These are phyloP conservation scores for Luffa acutangula DNA, from an alignment of 306 rosid genomes.

Conservation along the genomic window DNA sequence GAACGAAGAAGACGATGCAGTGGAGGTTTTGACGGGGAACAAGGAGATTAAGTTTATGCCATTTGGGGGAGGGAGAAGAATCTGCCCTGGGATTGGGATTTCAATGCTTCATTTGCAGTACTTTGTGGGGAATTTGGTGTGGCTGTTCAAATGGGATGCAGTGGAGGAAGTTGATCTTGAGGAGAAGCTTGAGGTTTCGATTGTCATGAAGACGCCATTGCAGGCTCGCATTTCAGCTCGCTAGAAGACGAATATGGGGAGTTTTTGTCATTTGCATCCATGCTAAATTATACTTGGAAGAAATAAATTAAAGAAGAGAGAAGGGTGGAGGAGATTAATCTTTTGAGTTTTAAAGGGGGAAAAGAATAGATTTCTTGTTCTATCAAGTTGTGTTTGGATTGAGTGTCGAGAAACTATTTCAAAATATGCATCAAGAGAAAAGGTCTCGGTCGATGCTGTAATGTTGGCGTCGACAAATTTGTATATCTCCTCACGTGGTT, in stretches of 20 bases:
- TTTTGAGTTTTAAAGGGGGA: too few relatives aligned
- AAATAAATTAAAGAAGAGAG: too few relatives aligned
- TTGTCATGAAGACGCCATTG: conserved; percentile 10
- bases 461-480: too few relatives aligned
- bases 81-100: conserved; percentile 11
- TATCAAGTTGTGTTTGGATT: too few relatives aligned
- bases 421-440: too few relatives aligned
- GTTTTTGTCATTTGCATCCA: too few relatives aligned
- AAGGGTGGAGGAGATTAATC: too few relatives aligned
- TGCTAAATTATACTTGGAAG: too few relatives aligned
- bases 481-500: too few relatives aligned
- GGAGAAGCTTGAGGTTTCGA: conserved; percentile 9
- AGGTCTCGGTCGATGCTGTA: too few relatives aligned
- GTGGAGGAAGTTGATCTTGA: conserved; percentile 5
- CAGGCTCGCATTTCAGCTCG: conserved; percentile 1
- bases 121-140: conserved; percentile 10
- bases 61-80: conserved; percentile 17
- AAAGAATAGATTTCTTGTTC: too few relatives aligned
- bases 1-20: not conserved
- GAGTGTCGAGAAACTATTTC: too few relatives aligned
- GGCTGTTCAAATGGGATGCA: not conserved
- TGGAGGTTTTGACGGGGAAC: not conserved
- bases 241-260: not conserved
- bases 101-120: conserved; percentile 13
- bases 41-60: conserved; percentile 10